A percentile compares a stretch with the other conserved stretches of the same genome.
Conservation (phyloP, 148 eudicot species). For the Euryodendron excelsum region DNA sequence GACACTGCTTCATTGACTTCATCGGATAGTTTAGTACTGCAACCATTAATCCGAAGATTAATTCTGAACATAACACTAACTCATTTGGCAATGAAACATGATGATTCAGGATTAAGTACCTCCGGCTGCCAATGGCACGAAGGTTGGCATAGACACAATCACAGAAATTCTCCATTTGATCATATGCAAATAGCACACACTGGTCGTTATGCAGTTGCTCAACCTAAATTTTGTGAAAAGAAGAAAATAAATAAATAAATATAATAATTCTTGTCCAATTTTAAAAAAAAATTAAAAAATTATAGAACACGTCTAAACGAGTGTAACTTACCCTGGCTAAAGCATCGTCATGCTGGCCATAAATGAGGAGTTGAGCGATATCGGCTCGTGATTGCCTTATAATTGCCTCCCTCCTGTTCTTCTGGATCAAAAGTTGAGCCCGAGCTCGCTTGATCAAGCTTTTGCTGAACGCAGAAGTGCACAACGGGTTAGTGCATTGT, state of each 20-base stretch:
- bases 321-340: slow-evolving; percentile 16
- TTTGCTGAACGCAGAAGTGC: slow-evolving; percentile 15
- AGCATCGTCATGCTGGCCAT: slow-evolving; percentile 19
- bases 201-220: slow-evolving; percentile 21
- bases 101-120: slow-evolving; percentile 12
- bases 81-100: background rate
- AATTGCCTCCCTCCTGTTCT: slow-evolving; percentile 27
- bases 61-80: too few relatives aligned
- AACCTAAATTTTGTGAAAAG: slow-evolving; percentile 10
- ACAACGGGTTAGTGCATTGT: background rate
- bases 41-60: background rate
- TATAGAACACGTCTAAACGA: too few relatives aligned
- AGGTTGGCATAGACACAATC: slow-evolving; percentile 17
- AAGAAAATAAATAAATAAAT: background rate
- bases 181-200: slow-evolving; percentile 22
- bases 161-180: slow-evolving; percentile 26
- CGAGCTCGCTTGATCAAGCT: slow-evolving; percentile 21
- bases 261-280: too few relatives aligned
- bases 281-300: too few relatives aligned
- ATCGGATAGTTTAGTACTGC: slow-evolving; percentile 7
- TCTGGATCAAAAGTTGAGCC: slow-evolving; percentile 14
- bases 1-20: slow-evolving; percentile 28
- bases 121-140: background rate
- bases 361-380: slow-evolving; percentile 21
- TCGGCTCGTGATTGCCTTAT: slow-evolving; percentile 22